Evolutionary conservation across 1,284 basidiomycete species (phyloP), one percentile per base, ranked within the genome.

Genomic region (Mycena citricolor): DNA sequence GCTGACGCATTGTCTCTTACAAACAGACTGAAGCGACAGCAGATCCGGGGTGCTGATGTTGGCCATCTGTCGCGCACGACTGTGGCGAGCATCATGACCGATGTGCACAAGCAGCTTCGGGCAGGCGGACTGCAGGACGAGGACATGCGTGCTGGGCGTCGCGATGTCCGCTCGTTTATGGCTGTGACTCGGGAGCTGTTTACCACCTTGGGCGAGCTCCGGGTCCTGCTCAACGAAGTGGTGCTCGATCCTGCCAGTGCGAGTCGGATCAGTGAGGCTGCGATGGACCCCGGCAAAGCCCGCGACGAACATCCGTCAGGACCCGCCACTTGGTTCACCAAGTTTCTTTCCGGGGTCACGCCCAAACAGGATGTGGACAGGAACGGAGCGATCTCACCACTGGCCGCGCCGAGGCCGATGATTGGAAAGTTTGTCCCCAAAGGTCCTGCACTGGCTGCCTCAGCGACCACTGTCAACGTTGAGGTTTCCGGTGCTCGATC

Each of bases 1-100:
- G 86, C 94, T 1, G 94, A 99, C 56, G 85, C 94, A 1, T 74
- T 88, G 21, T 94, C 92, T 0, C 73, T 99, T 29, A 90, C 90
- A 32, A 87, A 88, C 47, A 83, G 95, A 12, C 73, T 99, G 32
- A 95, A 94, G 65, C 85, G 93, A 34, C 95, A 98, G 55, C 81
- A 94, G 58, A 74, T 98, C 2, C 86, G 80, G 44, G 85, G 89
- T 3, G 81, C 84, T 31, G 94, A 98, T 57, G 79, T 98, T 14
- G 80, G 83, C 12, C 90, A 97, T 59, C 73, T 98, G 13, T 94
- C 94, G 0, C 83, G 86, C 29, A 81, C 79, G 16, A 97, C 93
- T 0, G 76, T 98, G 45, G 79, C 81, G 45, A 75, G 77, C 30
- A 84, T 98, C 39, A 62, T 93, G 13, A 67, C 73, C 25, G 94